phyloP scores from a whole-genome alignment of 306 rosid genomes.

The apple (Malus domestica) region DNA sequence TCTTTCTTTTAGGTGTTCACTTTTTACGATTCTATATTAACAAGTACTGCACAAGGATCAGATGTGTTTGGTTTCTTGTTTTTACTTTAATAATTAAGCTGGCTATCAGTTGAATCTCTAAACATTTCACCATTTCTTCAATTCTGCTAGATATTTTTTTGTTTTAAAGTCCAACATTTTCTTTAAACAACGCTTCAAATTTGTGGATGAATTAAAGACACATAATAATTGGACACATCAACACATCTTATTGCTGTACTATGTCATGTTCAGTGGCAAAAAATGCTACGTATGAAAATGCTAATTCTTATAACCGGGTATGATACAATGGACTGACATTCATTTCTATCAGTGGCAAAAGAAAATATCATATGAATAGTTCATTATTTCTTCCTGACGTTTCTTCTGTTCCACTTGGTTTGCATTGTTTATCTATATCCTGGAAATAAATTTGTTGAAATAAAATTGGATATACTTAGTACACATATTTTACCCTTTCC shows the following conservation, averaged over 20 bases:
- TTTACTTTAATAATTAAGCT: not conserved
- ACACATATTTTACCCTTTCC: not conserved
- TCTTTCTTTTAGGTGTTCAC: not conserved
- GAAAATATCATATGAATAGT: not conserved
- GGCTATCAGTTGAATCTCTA: not conserved
- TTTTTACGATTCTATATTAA: not conserved
- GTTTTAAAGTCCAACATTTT: not conserved
- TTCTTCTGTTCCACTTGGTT: not conserved
- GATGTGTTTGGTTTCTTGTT: not conserved
- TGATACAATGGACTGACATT: not conserved
- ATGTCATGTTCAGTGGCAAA: not conserved
- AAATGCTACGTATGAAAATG: not conserved
- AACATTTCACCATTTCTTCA: not conserved
- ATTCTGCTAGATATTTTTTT: not conserved
- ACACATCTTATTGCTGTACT: not conserved
- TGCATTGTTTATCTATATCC: not conserved
- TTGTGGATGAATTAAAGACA: not conserved
- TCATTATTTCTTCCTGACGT: not conserved
- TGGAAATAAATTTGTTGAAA: no score
- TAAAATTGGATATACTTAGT: not conserved
- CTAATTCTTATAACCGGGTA: not conserved
- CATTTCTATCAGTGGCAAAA: not conserved
- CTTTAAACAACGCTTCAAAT: not conserved
- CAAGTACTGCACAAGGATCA: not conserved
- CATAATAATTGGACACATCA: not conserved